A percentile compares a stretch with the other conserved stretches of the same genome.
Evolutionary conservation across 192 early-diverging fungal genomes (phyloP).

Genomic region (Endogone sp.): DNA sequence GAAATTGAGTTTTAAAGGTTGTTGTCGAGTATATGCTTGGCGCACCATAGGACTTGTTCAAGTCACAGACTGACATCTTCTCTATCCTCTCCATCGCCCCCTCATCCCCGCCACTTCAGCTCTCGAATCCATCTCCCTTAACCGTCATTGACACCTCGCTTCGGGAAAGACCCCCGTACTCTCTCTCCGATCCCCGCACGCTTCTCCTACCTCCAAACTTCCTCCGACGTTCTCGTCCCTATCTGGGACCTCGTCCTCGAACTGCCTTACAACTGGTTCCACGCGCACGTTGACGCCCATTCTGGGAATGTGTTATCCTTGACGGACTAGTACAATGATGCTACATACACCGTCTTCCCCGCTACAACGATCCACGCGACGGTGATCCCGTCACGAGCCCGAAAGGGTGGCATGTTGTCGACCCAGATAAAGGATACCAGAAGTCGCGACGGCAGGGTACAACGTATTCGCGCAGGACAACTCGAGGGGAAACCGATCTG

Average conservation of each 20-base stretch:
- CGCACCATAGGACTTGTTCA: too few species aligned
- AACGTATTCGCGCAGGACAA: conserved; percentile 94
- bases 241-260: conserved; percentile 83
- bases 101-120: too few species aligned
- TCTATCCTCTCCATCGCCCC: too few species aligned
- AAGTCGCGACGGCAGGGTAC: conserved; percentile 74
- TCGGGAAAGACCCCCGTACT: conserved; percentile 53
- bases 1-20: too few species aligned
- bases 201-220: conserved; percentile 61
- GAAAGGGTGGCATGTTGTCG: too few species aligned
- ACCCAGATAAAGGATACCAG: conserved; percentile 46
- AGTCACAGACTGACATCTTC: too few species aligned
- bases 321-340: conserved; percentile 83
- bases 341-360: conserved; percentile 79
- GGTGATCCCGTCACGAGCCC: conserved; percentile 46
- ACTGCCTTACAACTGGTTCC: conserved; percentile 77
- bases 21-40: too few species aligned
- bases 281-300: conserved; percentile 61
- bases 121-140: too few species aligned
- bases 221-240: conserved; percentile 48
- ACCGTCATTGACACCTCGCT: too few species aligned
- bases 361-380: too few species aligned
- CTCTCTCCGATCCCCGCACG: conserved; percentile 51
- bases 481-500: conserved; percentile 66
- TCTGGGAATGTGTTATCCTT: conserved; percentile 61